Evolutionary conservation across 2,329 filamentous ascomycete species (phyloP).

Genomic region (Chalaropsis thielavioides): DNA sequence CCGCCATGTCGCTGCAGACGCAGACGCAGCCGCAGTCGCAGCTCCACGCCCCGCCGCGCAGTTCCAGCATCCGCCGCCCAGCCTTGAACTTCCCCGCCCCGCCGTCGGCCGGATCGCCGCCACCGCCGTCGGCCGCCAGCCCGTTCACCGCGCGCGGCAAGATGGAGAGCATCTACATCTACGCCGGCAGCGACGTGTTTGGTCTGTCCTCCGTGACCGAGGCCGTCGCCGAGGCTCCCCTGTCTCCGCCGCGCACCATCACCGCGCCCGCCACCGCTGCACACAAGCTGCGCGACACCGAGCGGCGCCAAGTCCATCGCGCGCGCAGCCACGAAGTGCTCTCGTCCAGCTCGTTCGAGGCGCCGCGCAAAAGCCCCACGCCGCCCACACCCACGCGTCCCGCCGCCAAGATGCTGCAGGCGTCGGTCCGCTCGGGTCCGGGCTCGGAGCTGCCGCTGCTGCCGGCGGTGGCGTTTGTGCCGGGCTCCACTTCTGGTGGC

Average conservation of each 20-base stretch:
- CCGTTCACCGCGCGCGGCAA: constrained; percentile 25
- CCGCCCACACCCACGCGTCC: background rate
- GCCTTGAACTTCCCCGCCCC: constrained; percentile 18
- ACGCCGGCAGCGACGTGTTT: constrained; percentile 53
- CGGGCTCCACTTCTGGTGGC: constrained; percentile 2
- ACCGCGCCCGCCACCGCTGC: constrained; percentile 18
- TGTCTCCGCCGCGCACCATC: constrained; percentile 22
- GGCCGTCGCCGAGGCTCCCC: constrained; percentile 9
- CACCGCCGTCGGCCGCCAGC: too few relatives aligned
- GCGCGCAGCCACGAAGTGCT: constrained; percentile 39
- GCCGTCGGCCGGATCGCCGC: background rate
- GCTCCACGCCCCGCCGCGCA: constrained; percentile 23
- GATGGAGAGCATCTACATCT: constrained; percentile 53
- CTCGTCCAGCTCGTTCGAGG: constrained; percentile 23
- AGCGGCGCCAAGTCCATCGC: constrained; percentile 32
- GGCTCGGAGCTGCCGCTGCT: constrained; percentile 3
- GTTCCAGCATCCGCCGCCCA: constrained; percentile 21
- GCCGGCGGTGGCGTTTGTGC: background rate
- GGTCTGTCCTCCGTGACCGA: constrained; percentile 53
- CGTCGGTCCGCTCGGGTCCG: background rate
- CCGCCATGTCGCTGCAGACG: background rate
- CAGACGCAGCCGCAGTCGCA: background rate
- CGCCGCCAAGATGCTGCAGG: constrained; percentile 22
- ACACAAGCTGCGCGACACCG: constrained; percentile 22
- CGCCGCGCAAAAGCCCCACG: constrained; percentile 11